phyloP scores from a whole-genome alignment of 306 rosid genomes.

The Begonia peltatifolia region DNA sequence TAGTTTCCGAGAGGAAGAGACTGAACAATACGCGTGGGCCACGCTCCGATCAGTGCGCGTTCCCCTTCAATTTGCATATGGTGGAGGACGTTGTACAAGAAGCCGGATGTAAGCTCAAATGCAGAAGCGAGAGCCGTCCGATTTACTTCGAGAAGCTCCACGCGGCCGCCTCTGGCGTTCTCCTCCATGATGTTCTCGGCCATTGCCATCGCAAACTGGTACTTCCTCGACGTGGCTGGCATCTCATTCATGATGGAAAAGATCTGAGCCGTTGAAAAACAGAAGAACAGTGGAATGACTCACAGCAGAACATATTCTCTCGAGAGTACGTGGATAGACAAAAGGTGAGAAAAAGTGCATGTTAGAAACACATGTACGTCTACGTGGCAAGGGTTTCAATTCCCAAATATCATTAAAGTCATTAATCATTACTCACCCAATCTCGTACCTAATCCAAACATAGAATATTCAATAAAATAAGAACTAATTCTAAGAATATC shows the following conservation, averaged over 20 bases:
- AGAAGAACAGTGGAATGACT: too few relatives aligned
- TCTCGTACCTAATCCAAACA: too few relatives aligned
- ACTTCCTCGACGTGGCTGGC: slow-evolving; percentile 25
- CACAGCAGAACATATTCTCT: too few relatives aligned
- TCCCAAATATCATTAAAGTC: too few relatives aligned
- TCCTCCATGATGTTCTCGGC: slow-evolving; percentile 28
- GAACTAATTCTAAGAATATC: too few relatives aligned
- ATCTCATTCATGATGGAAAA: slow-evolving; percentile 20
- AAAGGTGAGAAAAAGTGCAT: too few relatives aligned
- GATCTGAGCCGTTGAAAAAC: slow-evolving; percentile 11
- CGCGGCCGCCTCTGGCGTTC: slow-evolving; percentile 16
- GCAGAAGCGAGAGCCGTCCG: slow-evolving; percentile 18
- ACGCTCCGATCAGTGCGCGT: slow-evolving; percentile 2
- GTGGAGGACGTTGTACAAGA: slow-evolving; percentile 9
- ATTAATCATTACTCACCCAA: too few relatives aligned
- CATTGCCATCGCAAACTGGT: slow-evolving; percentile 31
- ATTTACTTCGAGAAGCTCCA: slow-evolving; percentile 17
- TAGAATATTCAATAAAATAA: too few relatives aligned
- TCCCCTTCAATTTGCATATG: not conserved
- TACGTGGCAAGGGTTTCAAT: too few relatives aligned
- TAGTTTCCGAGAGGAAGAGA: slow-evolving; percentile 18
- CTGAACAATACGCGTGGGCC: slow-evolving; percentile 11
- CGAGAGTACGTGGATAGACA: too few relatives aligned
- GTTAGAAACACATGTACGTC: too few relatives aligned
- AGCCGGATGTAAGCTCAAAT: slow-evolving; percentile 19